Conservation (phyloP, 1,284 basidiomycete species). For the Malassezia sympodialis region DNA sequence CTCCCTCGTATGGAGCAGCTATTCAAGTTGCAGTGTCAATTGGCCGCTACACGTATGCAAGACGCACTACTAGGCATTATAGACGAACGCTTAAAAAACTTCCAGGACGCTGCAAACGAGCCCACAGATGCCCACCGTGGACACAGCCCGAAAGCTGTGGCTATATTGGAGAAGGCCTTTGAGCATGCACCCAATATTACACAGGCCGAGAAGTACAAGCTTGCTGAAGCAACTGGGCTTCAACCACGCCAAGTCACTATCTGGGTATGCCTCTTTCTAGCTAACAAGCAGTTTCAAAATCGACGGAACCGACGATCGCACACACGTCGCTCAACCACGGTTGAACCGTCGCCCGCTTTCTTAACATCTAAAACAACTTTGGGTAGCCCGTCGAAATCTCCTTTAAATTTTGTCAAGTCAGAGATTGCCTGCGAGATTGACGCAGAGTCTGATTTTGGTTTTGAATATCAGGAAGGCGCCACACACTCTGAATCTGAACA, state of each 20-base stretch:
- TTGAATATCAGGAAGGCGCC: not conserved
- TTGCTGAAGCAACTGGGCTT: slow-evolving; percentile 37
- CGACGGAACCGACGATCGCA: slow-evolving; percentile 8
- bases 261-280: slow-evolving; percentile 37
- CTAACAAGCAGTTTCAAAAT: slow-evolving; percentile 11
- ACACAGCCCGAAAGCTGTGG: slow-evolving; percentile 24
- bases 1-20: slow-evolving; percentile 8
- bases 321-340: not conserved
- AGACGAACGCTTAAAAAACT: slow-evolving; percentile 10
- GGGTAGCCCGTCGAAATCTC: not conserved
- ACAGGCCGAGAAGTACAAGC: slow-evolving; percentile 37
- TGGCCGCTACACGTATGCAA: slow-evolving; percentile 3
- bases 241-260: slow-evolving; percentile 43
- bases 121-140: slow-evolving; percentile 10
- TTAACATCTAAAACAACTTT: not conserved
- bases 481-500: not conserved
- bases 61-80: slow-evolving; percentile 1
- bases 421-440: not conserved
- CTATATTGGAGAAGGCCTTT: slow-evolving; percentile 39
- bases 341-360: not conserved
- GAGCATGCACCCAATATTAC: slow-evolving; percentile 37
- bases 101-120: slow-evolving; percentile 1
- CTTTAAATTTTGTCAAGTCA: not conserved
- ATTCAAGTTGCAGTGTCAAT: slow-evolving; percentile 8
- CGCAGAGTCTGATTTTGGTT: not conserved